These are phyloP conservation scores for Mucuna pruriens DNA, from an alignment of 306 rosid genomes.

Conservation along the genomic window DNA sequence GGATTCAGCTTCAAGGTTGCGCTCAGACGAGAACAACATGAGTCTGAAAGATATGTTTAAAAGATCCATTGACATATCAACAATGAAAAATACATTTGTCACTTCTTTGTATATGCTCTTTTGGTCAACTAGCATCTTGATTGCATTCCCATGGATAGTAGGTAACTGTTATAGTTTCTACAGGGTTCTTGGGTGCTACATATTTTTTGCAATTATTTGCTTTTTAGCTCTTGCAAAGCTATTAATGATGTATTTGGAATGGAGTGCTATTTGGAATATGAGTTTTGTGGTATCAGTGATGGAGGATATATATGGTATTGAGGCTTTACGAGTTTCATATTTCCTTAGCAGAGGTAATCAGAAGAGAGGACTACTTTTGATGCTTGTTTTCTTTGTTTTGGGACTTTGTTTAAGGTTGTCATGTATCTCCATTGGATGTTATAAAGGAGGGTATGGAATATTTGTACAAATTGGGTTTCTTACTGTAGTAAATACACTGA, in stretches of 20 bases:
- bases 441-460: slow-evolving; percentile 40
- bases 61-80: slow-evolving; percentile 35
- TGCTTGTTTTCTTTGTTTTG: no score
- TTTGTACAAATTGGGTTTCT: slow-evolving; percentile 29
- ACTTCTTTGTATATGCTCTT: slow-evolving; percentile 44
- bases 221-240: slow-evolving; percentile 28
- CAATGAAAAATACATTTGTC: slow-evolving; percentile 40
- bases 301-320: slow-evolving; percentile 54
- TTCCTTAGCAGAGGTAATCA: slow-evolving; percentile 50
- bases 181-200: background rate
- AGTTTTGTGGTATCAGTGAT: slow-evolving; percentile 60
- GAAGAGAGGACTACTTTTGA: background rate
- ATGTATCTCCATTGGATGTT: slow-evolving; percentile 47
- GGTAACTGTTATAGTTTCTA: background rate
- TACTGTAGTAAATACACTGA: slow-evolving; percentile 37
- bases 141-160: slow-evolving; percentile 35
- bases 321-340: slow-evolving; percentile 50
- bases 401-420: slow-evolving; percentile 38
- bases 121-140: slow-evolving; percentile 30
- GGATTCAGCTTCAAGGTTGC: slow-evolving; percentile 47
- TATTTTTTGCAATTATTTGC: slow-evolving; percentile 18
- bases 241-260: slow-evolving; percentile 52
- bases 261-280: slow-evolving; percentile 69
- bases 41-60: slow-evolving; percentile 51
- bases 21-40: slow-evolving; percentile 34